Base-by-base conservation (phyloP, 73 alveolate species). In the Breviolum minutum region DNA sequence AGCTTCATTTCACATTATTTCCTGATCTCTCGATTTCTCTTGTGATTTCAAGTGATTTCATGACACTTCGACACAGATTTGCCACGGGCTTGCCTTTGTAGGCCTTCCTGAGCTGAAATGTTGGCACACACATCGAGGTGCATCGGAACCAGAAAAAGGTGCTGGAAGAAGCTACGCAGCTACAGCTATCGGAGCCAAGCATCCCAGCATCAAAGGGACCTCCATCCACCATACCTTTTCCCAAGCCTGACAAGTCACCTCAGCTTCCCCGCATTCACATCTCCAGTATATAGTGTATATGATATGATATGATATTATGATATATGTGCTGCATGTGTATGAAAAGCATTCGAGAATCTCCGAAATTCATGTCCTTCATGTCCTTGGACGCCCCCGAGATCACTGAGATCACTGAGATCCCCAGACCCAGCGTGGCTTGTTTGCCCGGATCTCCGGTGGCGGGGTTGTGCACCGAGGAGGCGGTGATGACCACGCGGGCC, bases 391-490 rank as follows among this genome's bases (percentile, higher is more conserved):
- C 26, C 9, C 32, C 9, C 8, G 81, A 8, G 4, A 71, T n/a
- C 74, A 66, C 17, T 66, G 74, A 66, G 11, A 11, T 17, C 26
- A 30, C 69, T n/a, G 32, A 68, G 10, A n/a, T 24, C 92, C 48
- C 48, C 70, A 17, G 60, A 40, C 92, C 92, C 86, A 66, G 16
- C 6, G 73, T 69, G n/a, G 95, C 95, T 40, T 88, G 95, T 13
- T 70, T 71, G 29, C 95, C 95, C 16, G 95, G 95, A 22, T 88
- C 95, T 40, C 95, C 95, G 26, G 95, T 88, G 69, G 80, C 81
- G 60, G 95, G 95, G 95, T 88, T 88, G 79, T 88, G 95, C 48
- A 88, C 95, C 85, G 95, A 88, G 40, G 95, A 88, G 29, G 95
- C 95, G 54, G 95, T 88, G 71, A 88, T 85, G 85, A 88, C 95